These are phyloP conservation scores for Bombardia bombarda DNA, from an alignment of 495 filamentous ascomycete genomes.

Conservation along the genomic window DNA sequence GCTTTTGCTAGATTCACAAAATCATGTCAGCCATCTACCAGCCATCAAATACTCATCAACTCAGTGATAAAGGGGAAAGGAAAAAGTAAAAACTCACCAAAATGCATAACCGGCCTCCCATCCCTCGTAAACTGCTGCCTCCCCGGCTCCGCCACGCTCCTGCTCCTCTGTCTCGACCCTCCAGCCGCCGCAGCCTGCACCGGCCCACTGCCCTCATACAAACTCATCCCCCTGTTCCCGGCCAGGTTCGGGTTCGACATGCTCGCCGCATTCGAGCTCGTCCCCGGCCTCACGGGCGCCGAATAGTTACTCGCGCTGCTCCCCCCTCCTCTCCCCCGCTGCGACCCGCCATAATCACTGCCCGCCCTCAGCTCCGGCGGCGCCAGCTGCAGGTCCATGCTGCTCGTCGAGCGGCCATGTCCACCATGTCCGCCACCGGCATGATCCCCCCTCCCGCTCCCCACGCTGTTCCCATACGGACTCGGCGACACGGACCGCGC, in stretches of 20 bases:
- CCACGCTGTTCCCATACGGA: not conserved
- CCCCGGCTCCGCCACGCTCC: slow-evolving; percentile 69
- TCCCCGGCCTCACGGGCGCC: slow-evolving; percentile 31
- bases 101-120: slow-evolving; percentile 82
- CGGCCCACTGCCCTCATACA: slow-evolving; percentile 51
- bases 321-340: slow-evolving; percentile 32
- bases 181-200: slow-evolving; percentile 30
- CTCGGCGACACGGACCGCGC: slow-evolving; percentile 48
- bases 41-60: not conserved
- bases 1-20: slow-evolving; percentile 60
- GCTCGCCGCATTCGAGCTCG: too few relatives aligned
- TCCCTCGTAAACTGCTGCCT: slow-evolving; percentile 71
- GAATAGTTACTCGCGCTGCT: too few relatives aligned
- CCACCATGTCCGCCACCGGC: not conserved
- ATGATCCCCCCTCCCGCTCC: slow-evolving; percentile 1
- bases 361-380: slow-evolving; percentile 28
- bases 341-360: slow-evolving; percentile 43
- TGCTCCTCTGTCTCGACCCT: slow-evolving; percentile 57
- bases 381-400: slow-evolving; percentile 63
- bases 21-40: too few relatives aligned
- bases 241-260: slow-evolving; percentile 16
- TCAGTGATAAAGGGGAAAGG: not conserved
- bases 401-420: slow-evolving; percentile 5
- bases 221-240: slow-evolving; percentile 36
- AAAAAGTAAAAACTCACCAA: slow-evolving; percentile 55